Evolutionary conservation across 345 rosid species (phyloP).

Genomic region (Rhodamnia rubescens): DNA sequence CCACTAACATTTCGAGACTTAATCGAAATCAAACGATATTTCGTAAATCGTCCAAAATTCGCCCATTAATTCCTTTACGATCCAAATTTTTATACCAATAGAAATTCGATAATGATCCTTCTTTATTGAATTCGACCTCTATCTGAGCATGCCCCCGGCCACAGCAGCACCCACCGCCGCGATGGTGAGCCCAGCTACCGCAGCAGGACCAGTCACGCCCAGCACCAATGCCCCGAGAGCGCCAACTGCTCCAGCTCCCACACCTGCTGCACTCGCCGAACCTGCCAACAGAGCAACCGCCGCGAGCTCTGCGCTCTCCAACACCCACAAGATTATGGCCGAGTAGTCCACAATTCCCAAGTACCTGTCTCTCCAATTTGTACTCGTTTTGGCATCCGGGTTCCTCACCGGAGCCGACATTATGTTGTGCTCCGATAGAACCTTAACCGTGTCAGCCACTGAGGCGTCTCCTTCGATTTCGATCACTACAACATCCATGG

Average conservation of each 20-base stretch:
- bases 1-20: no score
- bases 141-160: constrained; percentile 57
- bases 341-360: constrained; percentile 76
- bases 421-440: constrained; percentile 64
- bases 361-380: constrained; percentile 68
- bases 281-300: constrained; percentile 63
- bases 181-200: constrained; percentile 52
- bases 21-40: no score
- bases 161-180: constrained; percentile 89
- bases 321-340: constrained; percentile 65
- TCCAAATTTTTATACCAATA: no score
- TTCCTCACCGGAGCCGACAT: constrained; percentile 73
- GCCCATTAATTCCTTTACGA: no score
- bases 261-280: constrained; percentile 67
- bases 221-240: constrained; percentile 68
- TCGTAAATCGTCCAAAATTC: no score
- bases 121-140: no score
- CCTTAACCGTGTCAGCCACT: constrained; percentile 60
- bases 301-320: constrained; percentile 72
- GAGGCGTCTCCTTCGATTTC: constrained; percentile 67
- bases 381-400: constrained; percentile 24
- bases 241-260: constrained; percentile 67
- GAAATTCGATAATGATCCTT: no score
- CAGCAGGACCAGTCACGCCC: constrained; percentile 64
- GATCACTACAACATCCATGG: constrained; percentile 27